Percentiles rank a stretch among this genome's conserved stretches.
phyloP scores from a whole-genome alignment of 169 alveolate species.

The Plasmodium sp. region DNA sequence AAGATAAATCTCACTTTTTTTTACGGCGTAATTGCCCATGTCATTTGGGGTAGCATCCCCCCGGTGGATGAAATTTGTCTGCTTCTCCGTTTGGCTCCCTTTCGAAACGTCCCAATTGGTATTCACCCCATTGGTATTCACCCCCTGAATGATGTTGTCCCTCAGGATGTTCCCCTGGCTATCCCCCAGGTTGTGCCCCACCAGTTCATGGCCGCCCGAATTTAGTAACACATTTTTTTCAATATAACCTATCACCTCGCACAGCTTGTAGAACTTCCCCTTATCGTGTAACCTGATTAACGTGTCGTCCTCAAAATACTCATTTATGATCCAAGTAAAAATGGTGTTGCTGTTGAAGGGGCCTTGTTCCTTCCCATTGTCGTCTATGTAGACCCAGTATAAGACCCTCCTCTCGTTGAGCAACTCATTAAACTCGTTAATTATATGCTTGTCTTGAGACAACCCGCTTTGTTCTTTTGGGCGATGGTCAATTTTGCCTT shows the following conservation, averaged over 20 bases:
- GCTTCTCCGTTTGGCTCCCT: not conserved
- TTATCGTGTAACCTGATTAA: slow-evolving; percentile 74
- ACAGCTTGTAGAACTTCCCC: slow-evolving; percentile 28
- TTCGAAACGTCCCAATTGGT: not conserved
- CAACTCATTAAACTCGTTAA: slow-evolving; percentile 17
- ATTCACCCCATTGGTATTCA: not conserved
- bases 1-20: not conserved
- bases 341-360: slow-evolving; percentile 79
- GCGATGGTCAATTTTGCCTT: not conserved
- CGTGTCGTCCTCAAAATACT: slow-evolving; percentile 75
- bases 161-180: not conserved
- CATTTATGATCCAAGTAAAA: slow-evolving; percentile 78
- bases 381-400: slow-evolving; percentile 81
- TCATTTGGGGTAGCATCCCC: not conserved
- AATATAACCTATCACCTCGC: slow-evolving; percentile 47
- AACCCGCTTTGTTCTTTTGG: not conserved
- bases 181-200: not conserved
- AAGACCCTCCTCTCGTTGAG: slow-evolving; percentile 50
- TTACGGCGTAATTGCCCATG: not conserved
- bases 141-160: not conserved
- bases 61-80: not conserved
- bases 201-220: not conserved
- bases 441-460: slow-evolving; percentile 6
- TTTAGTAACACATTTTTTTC: slow-evolving; percentile 55
- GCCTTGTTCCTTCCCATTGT: slow-evolving; percentile 74